These are phyloP conservation scores for Jimgerdemannia flammicorona DNA, from an alignment of 192 early-diverging fungal genomes.

Conservation along the genomic window DNA sequence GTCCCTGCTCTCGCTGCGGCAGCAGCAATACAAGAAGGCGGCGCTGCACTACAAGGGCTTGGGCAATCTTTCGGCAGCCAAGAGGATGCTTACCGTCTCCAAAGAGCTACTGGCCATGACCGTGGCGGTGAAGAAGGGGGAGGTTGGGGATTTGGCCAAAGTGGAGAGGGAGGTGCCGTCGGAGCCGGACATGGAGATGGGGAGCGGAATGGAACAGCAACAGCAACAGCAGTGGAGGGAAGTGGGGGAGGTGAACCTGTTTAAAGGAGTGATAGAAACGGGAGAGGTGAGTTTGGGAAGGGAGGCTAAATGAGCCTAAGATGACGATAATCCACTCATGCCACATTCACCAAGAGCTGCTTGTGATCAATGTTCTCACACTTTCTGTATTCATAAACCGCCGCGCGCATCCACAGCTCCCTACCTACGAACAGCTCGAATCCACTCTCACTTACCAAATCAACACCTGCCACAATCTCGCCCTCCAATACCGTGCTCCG, in stretches of 20 bases:
- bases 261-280: background rate
- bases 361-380: background rate
- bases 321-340: background rate
- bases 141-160: conserved; percentile 1
- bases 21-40: conserved; percentile 57
- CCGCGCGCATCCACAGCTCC: background rate
- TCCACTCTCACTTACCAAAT: conserved; percentile 23
- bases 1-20: conserved; percentile 7
- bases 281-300: background rate
- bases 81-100: conserved; percentile 44
- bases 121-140: conserved; percentile 26
- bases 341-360: too few relatives aligned
- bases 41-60: conserved; percentile 52
- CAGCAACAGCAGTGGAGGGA: background rate
- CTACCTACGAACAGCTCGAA: conserved; percentile 14
- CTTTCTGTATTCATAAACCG: background rate
- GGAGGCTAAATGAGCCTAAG: background rate
- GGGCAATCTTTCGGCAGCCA: conserved; percentile 37
- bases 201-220: conserved; percentile 18
- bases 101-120: conserved; percentile 43
- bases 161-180: conserved; percentile 13
- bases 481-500: conserved; percentile 18
- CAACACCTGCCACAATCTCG: conserved; percentile 27
- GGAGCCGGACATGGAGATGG: conserved; percentile 19
- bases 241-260: background rate